These are phyloP conservation scores for Rhinocladiella similis DNA, from an alignment of 2,329 filamentous ascomycete genomes.

Conservation along the genomic window DNA sequence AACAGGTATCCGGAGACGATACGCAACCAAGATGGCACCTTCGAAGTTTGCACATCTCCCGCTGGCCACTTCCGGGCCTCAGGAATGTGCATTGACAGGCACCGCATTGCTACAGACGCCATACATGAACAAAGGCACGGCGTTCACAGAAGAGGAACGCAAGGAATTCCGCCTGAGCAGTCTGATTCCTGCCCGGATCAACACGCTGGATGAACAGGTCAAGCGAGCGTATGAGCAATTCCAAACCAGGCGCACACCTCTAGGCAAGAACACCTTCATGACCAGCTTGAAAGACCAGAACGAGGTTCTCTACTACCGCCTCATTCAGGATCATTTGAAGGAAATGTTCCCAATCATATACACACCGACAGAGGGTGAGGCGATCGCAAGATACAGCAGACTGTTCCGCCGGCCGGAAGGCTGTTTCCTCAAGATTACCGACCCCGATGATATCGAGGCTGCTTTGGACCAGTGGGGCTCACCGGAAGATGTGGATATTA, in stretches of 20 bases:
- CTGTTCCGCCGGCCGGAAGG: conserved; percentile 78
- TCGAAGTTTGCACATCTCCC: conserved; percentile 35
- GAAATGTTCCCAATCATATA: conserved; percentile 93
- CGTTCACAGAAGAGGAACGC: conserved; percentile 70
- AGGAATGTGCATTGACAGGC: conserved; percentile 40
- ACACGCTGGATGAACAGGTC: conserved; percentile 75
- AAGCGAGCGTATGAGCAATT: conserved; percentile 81
- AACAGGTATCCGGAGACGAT: not conserved
- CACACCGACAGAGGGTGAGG: conserved; percentile 79
- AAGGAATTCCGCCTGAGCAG: conserved; percentile 69
- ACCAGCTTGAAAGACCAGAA: conserved; percentile 84
- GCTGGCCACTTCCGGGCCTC: conserved; percentile 32
- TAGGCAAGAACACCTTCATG: conserved; percentile 87
- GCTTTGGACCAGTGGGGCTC: conserved; percentile 56
- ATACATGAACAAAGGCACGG: conserved; percentile 82
- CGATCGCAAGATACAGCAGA: conserved; percentile 79
- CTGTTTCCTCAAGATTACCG: conserved; percentile 74
- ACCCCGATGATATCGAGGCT: conserved; percentile 63
- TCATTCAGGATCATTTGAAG: conserved; percentile 74
- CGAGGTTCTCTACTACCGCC: conserved; percentile 73
- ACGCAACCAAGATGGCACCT: not conserved
- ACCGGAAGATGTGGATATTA: conserved; percentile 67
- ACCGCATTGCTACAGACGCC: conserved; percentile 62
- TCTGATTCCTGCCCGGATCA: conserved; percentile 69
- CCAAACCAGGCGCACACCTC: conserved; percentile 55